phyloP scores from a whole-genome alignment of 2,329 filamentous ascomycete genomes.

The Trematosphaeria pertusa region DNA sequence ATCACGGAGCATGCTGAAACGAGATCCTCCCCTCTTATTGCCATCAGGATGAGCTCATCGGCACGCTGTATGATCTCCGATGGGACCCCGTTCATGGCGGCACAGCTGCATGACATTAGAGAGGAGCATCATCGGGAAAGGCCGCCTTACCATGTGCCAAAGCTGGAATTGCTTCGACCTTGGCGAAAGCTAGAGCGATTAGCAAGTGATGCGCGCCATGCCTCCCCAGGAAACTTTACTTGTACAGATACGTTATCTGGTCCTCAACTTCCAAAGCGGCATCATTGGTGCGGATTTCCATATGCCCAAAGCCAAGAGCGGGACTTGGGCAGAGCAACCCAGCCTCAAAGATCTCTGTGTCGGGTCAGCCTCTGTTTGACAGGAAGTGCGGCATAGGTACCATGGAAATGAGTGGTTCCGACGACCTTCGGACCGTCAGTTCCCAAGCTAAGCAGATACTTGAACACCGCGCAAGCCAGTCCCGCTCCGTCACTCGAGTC shows the following conservation, averaged over 20 bases:
- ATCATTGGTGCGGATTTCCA: conserved; percentile 71
- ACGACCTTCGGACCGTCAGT: conserved; percentile 64
- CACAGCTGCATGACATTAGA: conserved; percentile 63
- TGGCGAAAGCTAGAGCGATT: conserved; percentile 52
- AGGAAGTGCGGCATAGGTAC: conserved; percentile 54
- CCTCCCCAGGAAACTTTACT: conserved; percentile 43
- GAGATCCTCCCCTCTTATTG: conserved; percentile 77
- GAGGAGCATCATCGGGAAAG: no score
- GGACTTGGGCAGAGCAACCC: conserved; percentile 61
- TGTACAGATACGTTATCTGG: conserved; percentile 78
- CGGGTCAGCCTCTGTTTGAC: conserved; percentile 46
- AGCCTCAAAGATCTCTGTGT: conserved; percentile 72
- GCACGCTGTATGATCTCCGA: conserved; percentile 75
- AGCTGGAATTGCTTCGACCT: conserved; percentile 79
- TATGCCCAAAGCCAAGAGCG: conserved; percentile 68
- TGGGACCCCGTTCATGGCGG: conserved; percentile 84
- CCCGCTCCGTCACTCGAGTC: conserved; percentile 70
- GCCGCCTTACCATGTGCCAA: conserved; percentile 69
- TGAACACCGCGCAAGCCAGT: conserved; percentile 66
- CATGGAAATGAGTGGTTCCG: conserved; percentile 69
- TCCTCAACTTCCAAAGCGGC: conserved; percentile 61
- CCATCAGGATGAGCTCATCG: conserved; percentile 72
- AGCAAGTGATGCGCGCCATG: conserved; percentile 10
- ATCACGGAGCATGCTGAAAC: conserved; percentile 73
- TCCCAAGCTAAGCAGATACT: conserved; percentile 61